Evolutionary conservation across 768 basidiomycete species (phyloP).

Genomic region (Rhodotorula graminis): DNA sequence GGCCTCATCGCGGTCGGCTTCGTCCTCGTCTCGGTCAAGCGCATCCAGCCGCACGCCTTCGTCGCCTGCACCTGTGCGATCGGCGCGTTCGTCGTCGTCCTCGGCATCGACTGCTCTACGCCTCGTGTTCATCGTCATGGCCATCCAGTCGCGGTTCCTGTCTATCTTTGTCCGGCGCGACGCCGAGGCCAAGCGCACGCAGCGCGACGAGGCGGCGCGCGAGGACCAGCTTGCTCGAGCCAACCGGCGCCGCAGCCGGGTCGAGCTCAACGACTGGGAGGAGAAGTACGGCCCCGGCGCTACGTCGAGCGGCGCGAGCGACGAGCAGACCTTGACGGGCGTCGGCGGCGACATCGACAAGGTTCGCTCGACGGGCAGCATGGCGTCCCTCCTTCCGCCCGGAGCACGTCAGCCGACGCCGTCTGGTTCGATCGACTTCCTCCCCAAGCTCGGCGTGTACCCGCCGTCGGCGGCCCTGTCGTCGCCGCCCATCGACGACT

Average conservation of each 20-base stretch:
- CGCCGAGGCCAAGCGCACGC: constrained; percentile 41
- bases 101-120: not conserved
- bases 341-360: not conserved
- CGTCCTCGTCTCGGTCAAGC: not conserved
- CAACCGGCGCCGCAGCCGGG: constrained; percentile 58
- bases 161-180: constrained; percentile 54
- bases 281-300: constrained; percentile 63
- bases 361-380: constrained; percentile 1
- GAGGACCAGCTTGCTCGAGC: constrained; percentile 65
- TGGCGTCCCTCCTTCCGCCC: not conserved
- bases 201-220: constrained; percentile 56
- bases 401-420: not conserved
- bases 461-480: too few species aligned
- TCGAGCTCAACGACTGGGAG: constrained; percentile 81
- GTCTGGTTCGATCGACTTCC: constrained; percentile 21
- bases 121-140: constrained; percentile 75
- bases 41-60: not conserved
- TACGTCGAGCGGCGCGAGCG: not conserved
- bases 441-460: constrained; percentile 8
- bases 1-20: not conserved
- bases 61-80: not conserved
- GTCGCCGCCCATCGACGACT: too few species aligned
- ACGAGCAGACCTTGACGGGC: not conserved
- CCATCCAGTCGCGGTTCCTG: constrained; percentile 73
- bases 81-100: not conserved